These are phyloP conservation scores for Monosporascus sp. DNA, from an alignment of 2,329 filamentous ascomycete genomes.

Conservation along the genomic window DNA sequence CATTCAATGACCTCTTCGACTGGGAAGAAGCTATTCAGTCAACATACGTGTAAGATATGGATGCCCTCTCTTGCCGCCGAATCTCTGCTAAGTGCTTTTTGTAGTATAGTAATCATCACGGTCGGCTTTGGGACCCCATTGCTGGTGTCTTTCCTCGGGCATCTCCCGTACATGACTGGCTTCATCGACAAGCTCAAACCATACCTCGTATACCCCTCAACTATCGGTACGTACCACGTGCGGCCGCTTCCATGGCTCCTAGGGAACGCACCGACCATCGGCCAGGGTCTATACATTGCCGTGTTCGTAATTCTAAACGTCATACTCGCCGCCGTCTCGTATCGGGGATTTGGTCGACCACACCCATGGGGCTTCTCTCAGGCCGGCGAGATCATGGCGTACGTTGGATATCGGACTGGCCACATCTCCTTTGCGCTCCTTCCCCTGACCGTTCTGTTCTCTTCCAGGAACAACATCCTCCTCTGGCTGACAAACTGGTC, in stretches of 20 bases:
- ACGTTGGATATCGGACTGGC: constrained; percentile 24
- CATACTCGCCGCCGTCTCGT: constrained; percentile 5
- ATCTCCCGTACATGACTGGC: constrained; percentile 20
- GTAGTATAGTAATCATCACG: constrained; percentile 19
- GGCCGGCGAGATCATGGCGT: constrained; percentile 20
- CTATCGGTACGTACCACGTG: constrained; percentile 25
- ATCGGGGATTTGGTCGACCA: constrained; percentile 2
- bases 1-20: constrained; percentile 10
- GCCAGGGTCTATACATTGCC: constrained; percentile 52
- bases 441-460: constrained; percentile 27
- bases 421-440: constrained; percentile 24
- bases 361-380: constrained; percentile 5
- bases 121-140: constrained; percentile 21
- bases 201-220: constrained; percentile 26
- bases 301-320: constrained; percentile 67
- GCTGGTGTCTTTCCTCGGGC: constrained; percentile 15
- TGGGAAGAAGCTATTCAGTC: constrained; percentile 12
- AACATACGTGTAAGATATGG: constrained; percentile 6
- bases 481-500: constrained; percentile 32
- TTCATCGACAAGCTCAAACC: constrained; percentile 22
- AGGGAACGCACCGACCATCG: constrained; percentile 24
- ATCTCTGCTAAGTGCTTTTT: constrained; percentile 1
- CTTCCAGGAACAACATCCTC: constrained; percentile 31
- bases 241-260: constrained; percentile 27
- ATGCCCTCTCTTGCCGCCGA: not conserved